Conservation (phyloP, 805 yeast genomes). For the Candida maris region DNA sequence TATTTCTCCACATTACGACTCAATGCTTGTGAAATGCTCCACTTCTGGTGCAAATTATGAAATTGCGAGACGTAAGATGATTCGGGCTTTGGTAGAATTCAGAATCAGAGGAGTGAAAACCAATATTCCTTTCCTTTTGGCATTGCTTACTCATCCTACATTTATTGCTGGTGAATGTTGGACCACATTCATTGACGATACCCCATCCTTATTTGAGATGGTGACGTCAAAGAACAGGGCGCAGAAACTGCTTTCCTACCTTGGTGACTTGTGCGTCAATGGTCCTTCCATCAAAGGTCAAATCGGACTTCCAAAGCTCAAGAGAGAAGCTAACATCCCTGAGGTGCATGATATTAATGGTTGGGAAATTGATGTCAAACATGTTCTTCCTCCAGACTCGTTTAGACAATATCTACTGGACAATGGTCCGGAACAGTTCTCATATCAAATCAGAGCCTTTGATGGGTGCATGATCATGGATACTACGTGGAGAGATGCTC, state of each 20-base stretch:
- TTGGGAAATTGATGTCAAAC: constrained; percentile 48
- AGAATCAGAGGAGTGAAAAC: constrained; percentile 99
- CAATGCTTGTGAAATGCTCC: constrained; percentile 96
- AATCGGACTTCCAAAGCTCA: constrained; percentile 83
- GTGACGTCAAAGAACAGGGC: constrained; percentile 95
- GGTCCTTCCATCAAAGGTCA: constrained; percentile 97
- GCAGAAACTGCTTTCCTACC: constrained; percentile 82
- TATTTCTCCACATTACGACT: constrained; percentile 95
- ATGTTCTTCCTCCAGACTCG: constrained; percentile 61
- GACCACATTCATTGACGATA: constrained; percentile 98
- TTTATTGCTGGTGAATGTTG: constrained; percentile 87
- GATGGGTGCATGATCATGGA: constrained; percentile 93
- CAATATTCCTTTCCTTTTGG: constrained; percentile 92
- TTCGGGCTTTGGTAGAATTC: constrained; percentile 93
- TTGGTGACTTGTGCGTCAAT: constrained; percentile 92
- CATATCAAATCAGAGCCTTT: constrained; percentile 77
- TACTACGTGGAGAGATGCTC: constrained; percentile 99
- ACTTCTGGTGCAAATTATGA: constrained; percentile 97
- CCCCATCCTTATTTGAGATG: constrained; percentile 94
- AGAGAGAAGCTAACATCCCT: constrained; percentile 74
- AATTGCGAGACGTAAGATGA: constrained; percentile 96
- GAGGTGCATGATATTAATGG: constrained; percentile 60
- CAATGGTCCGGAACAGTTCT: constrained; percentile 87
- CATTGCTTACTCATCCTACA: constrained; percentile 84
- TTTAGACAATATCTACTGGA: constrained; percentile 87